phyloP scores from a whole-genome alignment of 2,329 filamentous ascomycete species.

The Tetracladium maxilliforme region DNA sequence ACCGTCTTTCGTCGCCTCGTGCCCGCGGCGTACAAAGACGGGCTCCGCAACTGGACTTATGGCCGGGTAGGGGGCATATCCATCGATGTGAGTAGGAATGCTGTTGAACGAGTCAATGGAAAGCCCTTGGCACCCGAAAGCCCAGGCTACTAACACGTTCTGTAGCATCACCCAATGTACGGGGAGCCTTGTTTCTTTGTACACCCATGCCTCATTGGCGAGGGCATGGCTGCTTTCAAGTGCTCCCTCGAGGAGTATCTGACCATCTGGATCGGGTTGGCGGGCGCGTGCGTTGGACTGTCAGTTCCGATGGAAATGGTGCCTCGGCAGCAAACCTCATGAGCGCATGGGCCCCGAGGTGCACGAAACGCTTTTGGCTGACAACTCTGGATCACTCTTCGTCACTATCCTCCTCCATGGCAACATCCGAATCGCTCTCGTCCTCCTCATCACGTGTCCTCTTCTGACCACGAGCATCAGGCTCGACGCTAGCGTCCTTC shows the following conservation, averaged over 20 bases:
- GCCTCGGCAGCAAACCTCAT: too few species aligned
- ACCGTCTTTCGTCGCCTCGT: slow-evolving; percentile 59
- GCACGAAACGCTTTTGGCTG: slow-evolving; percentile 1
- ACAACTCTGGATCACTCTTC: slow-evolving; percentile 38
- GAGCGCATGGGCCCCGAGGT: slow-evolving; percentile 2
- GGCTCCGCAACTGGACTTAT: too few species aligned
- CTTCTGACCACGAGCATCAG: slow-evolving; percentile 49
- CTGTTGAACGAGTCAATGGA: too few species aligned
- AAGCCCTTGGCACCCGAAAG: too few species aligned
- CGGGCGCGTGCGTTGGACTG: slow-evolving; percentile 68
- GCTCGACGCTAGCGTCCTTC: slow-evolving; percentile 34
- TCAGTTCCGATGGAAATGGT: slow-evolving; percentile 61
- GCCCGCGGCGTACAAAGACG: slow-evolving; percentile 45
- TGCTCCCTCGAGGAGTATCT: slow-evolving; percentile 58
- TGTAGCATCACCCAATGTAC: slow-evolving; percentile 55
- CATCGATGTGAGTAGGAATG: too few species aligned
- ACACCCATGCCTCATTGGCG: slow-evolving; percentile 80
- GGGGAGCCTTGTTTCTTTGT: slow-evolving; percentile 75
- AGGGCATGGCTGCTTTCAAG: slow-evolving; percentile 55
- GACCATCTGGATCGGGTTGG: slow-evolving; percentile 76
- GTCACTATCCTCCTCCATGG: slow-evolving; percentile 58
- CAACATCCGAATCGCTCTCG: slow-evolving; percentile 50
- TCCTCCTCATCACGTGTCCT: slow-evolving; percentile 55
- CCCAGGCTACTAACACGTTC: too few species aligned
- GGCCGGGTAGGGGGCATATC: too few species aligned